Base-by-base conservation (phyloP, 1,139 yeast species). In the Protomyces gravidus region DNA sequence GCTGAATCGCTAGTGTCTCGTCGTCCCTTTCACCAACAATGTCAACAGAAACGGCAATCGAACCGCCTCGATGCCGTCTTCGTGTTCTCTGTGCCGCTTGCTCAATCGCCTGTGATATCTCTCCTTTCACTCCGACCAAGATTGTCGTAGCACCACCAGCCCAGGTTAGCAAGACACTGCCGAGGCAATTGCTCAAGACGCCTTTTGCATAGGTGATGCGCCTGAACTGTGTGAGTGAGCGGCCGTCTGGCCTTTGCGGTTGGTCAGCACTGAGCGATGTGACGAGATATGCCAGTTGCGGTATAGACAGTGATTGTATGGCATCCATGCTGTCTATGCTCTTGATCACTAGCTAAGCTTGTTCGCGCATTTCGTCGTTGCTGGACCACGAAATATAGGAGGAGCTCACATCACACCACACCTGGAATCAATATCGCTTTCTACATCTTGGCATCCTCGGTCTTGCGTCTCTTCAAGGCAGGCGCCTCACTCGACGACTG, bases 21-120 rank as follows among this genome's bases (percentile, higher is more conserved):
- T 53, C 58, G 15, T 53, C 58, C 11, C 58, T 13, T 21, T 53
- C 58, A 25, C 58, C 58, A 17, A 45, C 51, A 25, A 53, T 39
- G n/a, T 53, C 58, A 5, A 53, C 47, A 23, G 39, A 26, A 23
- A 15, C 42, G 19, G 42, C 9, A 6, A 36, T 23, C 4, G 23
- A 15, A 23, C 42, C 42, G 42, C 42, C 42, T 15, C 42, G 42
- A 5, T 17, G 42, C 21, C 42, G 42, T 36, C 17, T 36, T 23
- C 42, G 42, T 36, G 42, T 4, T 4, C 23, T 9, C 17, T 36
- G 42, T 15, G 25, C 36, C 28, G 45, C 47, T 17, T 50, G 58
- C 13, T 19, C 36, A 25, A 11, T 23, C 39, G 49, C 45, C 5
- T 33, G 13, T 11, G 30, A n/a, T 7, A 53, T 50, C 17, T 53